Base-by-base conservation (phyloP, 371 early-diverging fungal species). In the Haplosporangium sp. region DNA sequence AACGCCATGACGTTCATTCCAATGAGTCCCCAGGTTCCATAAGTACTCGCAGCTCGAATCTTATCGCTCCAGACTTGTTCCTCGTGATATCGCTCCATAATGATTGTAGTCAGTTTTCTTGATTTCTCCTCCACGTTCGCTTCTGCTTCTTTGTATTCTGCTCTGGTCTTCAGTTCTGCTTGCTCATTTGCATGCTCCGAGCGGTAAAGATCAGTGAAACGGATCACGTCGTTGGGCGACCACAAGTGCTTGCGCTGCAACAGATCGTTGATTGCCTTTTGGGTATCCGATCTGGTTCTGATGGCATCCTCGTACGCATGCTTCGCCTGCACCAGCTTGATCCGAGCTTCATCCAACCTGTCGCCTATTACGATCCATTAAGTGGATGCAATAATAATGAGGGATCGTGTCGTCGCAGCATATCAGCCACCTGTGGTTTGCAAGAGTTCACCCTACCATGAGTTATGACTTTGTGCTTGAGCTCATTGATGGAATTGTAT, bases 21-120 rank as follows among this genome's bases (percentile, higher is more conserved):
- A 82, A 95, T 87, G 16, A 95, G 85, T 1, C 94, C 91, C 91
- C 93, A 92, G 0, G 95, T 95, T 41, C 93, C 93, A 53, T 94
- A 94, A 0, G 96, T 96, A 67, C 91, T 91, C 5, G 94, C 92
- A 20, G 90, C 87, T 10, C 98, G 92, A 56, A 98, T 96, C 85
- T 98, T 96, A 86, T 98, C 98, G 64, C 94, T 94, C 94, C 95
- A 98, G n/a, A 97, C 85, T 79, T 97, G 97, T 66, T 98, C 98
- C 73, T 94, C 95, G 60, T 94, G 93, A 70, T 94, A 95, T 16
- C 95, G 81, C 53, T 90, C 88, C 83, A 91, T 89, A 43, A 95
- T 95, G 0, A 90, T 86, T n/a, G 82, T 82, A 0, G 92, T 91
- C 52, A 94, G 65, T 18, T 82, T 86, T 65, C 87, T 84, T 50